Evolutionary conservation across 345 rosid species (phyloP).

Genomic region (Mercurialis annua): DNA sequence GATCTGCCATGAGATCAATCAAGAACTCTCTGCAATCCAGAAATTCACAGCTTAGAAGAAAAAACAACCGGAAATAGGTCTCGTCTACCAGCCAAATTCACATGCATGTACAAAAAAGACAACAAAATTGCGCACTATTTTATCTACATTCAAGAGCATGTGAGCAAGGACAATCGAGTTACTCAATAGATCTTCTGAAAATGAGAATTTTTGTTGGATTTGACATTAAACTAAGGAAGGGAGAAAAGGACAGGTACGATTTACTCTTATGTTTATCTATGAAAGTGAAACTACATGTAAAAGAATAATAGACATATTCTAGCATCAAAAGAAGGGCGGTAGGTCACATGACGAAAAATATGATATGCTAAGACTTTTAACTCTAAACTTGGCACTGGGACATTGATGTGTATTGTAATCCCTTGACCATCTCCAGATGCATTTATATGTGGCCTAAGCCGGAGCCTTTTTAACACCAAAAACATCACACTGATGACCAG

Average conservation of each 20-base stretch:
- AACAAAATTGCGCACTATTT: neutral
- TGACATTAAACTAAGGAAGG: no score
- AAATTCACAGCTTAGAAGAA: conserved; percentile 24
- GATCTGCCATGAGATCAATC: conserved; percentile 99
- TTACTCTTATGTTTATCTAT: neutral
- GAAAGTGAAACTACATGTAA: neutral
- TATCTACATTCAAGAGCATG: neutral
- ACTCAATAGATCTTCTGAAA: neutral
- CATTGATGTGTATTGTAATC: neutral
- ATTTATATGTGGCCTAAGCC: neutral
- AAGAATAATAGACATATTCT: neutral
- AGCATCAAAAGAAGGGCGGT: neutral
- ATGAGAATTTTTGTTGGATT: neutral
- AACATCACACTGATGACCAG: neutral
- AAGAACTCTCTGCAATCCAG: conserved; percentile 79
- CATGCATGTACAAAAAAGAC: neutral
- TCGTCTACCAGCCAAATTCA: conserved; percentile 11
- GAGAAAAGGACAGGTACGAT: no score
- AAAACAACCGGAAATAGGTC: conserved; percentile 7
- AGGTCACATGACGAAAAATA: neutral
- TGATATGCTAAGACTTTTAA: neutral
- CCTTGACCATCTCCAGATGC: neutral
- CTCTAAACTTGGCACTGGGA: neutral
- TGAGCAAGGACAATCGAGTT: neutral
- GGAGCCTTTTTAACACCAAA: neutral